Percentiles rank a stretch among this genome's conserved stretches.
phyloP scores from a whole-genome alignment of 495 filamentous ascomycete genomes.

The Annulohypoxylon maeteangense region DNA sequence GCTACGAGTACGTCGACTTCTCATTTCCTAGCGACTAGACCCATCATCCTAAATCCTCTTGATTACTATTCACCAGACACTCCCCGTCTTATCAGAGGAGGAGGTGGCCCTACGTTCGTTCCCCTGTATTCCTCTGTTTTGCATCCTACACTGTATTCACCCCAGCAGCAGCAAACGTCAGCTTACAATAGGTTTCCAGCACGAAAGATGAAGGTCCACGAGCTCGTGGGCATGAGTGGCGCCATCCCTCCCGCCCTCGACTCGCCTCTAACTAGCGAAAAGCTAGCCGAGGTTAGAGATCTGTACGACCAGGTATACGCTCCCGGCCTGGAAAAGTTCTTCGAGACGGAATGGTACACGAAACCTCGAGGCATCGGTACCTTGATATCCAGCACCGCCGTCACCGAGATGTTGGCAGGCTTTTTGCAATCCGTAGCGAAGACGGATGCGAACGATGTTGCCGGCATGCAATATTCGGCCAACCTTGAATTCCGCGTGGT shows the following conservation, averaged over 20 bases:
- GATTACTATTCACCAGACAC: constrained; percentile 45
- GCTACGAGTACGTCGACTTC: constrained; percentile 51
- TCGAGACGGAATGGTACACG: constrained; percentile 87
- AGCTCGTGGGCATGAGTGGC: constrained; percentile 76
- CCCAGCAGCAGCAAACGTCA: constrained; percentile 50
- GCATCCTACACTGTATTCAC: constrained; percentile 42
- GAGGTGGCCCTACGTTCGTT: constrained; percentile 51
- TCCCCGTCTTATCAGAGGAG: constrained; percentile 56
- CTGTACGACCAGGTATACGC: constrained; percentile 82
- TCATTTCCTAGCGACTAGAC: constrained; percentile 51
- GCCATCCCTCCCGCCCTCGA: constrained; percentile 68
- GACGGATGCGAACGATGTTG: constrained; percentile 61
- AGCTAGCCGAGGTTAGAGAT: constrained; percentile 74
- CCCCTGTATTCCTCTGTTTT: constrained; percentile 38
- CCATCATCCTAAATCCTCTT: constrained; percentile 43
- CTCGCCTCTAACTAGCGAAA: constrained; percentile 63
- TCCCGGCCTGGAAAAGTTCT: constrained; percentile 78
- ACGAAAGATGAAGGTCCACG: constrained; percentile 77
- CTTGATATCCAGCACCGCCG: constrained; percentile 65
- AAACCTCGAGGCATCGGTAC: constrained; percentile 46
- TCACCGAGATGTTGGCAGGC: constrained; percentile 71
- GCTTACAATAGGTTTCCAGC: constrained; percentile 67
- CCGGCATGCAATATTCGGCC: constrained; percentile 68
- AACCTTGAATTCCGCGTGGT: constrained; percentile 77
- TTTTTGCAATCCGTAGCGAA: constrained; percentile 62